These are phyloP conservation scores for Oryza meridionalis DNA, from an alignment of 176 grass and related monocot species.

Conservation along the genomic window DNA sequence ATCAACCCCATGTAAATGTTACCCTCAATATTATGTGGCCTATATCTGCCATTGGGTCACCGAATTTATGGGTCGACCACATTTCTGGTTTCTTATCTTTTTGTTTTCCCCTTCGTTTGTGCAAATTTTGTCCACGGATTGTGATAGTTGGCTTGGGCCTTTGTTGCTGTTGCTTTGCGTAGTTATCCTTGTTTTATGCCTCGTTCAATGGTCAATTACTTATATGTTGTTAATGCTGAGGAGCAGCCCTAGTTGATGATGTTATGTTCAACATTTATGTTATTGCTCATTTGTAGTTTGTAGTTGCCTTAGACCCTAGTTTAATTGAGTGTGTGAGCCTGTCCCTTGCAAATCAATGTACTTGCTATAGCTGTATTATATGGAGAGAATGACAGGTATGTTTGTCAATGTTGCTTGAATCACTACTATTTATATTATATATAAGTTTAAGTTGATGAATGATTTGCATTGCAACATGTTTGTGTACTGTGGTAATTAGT, in stretches of 20 bases:
- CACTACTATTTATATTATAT: conserved; percentile 4
- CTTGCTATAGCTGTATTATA: background rate
- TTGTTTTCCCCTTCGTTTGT: background rate
- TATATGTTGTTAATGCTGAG: background rate
- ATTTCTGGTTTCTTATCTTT: conserved; percentile 4
- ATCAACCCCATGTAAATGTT: conserved; percentile 24
- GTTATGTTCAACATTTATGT: conserved; percentile 21
- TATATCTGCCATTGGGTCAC: conserved; percentile 38
- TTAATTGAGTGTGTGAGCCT: background rate
- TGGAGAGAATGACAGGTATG: background rate
- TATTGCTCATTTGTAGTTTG: conserved; percentile 11
- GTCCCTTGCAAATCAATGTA: background rate
- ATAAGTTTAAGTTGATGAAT: background rate
- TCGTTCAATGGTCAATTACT: background rate
- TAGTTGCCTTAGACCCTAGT: background rate
- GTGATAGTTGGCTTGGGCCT: background rate
- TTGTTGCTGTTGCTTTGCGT: background rate
- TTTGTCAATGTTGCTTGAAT: background rate
- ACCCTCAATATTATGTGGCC: conserved; percentile 43
- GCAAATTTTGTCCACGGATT: conserved; percentile 2
- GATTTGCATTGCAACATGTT: conserved; percentile 16
- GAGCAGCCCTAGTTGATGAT: conserved; percentile 15
- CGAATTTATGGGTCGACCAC: conserved; percentile 1
- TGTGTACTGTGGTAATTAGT: conserved; percentile 15
- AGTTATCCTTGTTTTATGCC: conserved; percentile 19